Conservation (phyloP, 441 rosid genomes). For the Pelargonium myrrhifolium region DNA sequence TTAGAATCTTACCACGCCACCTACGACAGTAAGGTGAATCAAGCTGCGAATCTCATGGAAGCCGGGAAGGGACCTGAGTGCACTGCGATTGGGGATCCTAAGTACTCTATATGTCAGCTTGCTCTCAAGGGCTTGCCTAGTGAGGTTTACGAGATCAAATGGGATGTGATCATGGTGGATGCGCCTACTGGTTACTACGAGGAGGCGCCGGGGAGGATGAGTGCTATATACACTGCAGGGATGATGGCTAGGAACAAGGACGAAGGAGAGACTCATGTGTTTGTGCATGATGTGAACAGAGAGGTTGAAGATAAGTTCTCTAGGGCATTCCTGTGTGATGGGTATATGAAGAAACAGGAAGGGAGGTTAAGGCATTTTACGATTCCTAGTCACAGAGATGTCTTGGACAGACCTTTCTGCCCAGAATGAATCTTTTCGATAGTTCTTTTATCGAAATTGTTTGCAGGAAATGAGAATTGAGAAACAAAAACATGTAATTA, state of each 20-base stretch:
- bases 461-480: too few species aligned
- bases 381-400: slow-evolving; percentile 50
- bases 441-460: too few species aligned
- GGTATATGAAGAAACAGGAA: slow-evolving; percentile 47
- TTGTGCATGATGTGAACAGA: slow-evolving; percentile 61
- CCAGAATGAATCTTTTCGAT: slow-evolving; percentile 19
- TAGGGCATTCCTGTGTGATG: slow-evolving; percentile 47
- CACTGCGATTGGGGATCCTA: slow-evolving; percentile 39
- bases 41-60: slow-evolving; percentile 41
- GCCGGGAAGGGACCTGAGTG: slow-evolving; percentile 32
- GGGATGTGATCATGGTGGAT: slow-evolving; percentile 76
- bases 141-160: slow-evolving; percentile 45
- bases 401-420: slow-evolving; percentile 45
- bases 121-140: slow-evolving; percentile 50
- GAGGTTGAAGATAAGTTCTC: slow-evolving; percentile 57
- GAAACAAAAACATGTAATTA: too few species aligned
- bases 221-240: slow-evolving; percentile 66
- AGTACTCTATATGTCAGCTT: slow-evolving; percentile 44
- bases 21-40: slow-evolving; percentile 69
- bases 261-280: slow-evolving; percentile 58
- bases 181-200: slow-evolving; percentile 65
- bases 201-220: slow-evolving; percentile 67
- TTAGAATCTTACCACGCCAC: slow-evolving; percentile 70
- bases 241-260: slow-evolving; percentile 58
- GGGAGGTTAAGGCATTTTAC: slow-evolving; percentile 57